Base-by-base conservation (phyloP, 257 asterid species). In the Solanum ahanhuiri region DNA sequence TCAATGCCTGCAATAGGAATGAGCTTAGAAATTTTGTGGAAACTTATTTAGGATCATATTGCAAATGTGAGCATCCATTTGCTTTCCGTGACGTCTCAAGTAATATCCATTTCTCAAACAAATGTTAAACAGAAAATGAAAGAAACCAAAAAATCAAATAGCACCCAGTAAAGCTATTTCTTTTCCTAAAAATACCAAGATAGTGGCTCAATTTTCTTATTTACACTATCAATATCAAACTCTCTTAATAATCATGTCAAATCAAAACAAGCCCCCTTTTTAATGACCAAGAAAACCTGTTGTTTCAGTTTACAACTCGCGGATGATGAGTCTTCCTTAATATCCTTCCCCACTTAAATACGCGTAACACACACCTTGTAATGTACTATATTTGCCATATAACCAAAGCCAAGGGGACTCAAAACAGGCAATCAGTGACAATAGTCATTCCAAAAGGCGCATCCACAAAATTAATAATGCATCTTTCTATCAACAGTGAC, bases 1-100 rank as follows among this genome's bases (percentile, higher is more conserved):
- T 95, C 98, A 76, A 95, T 87, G 72, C 98, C 99, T 95, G 90
- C 25, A 87, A 82, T 51, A 17, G n/a, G 41, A 77, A 75, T 37
- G 48, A 54, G 64, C 76, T 87, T 20, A 63, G 86, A n/a, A 48
- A 14, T 6, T 64, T 7, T 67, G 3, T 6, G 37, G 77, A 75
- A 84, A 83, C 85, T 39, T 58, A 87, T 58, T 34, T 70, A 82
- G 83, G 63, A 87, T 64, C 43, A 82, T 7, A n/a, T 30, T 57
- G 23, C 48, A 85, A 33, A 71, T 31, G n/a, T 48, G 67, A 28
- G 30, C 22, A 79, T 45, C 84, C 37, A 25, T 22, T 45, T 45
- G 84, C 84, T 45, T 28, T 79, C 41, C 20, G 17, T 2, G 5
- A 45, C 28, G 6, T 48, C 28, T 79, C 84, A 25, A 79, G 39